These are phyloP conservation scores for Candida glucosophila DNA, from an alignment of 1,139 yeast genomes.

Conservation along the genomic window DNA sequence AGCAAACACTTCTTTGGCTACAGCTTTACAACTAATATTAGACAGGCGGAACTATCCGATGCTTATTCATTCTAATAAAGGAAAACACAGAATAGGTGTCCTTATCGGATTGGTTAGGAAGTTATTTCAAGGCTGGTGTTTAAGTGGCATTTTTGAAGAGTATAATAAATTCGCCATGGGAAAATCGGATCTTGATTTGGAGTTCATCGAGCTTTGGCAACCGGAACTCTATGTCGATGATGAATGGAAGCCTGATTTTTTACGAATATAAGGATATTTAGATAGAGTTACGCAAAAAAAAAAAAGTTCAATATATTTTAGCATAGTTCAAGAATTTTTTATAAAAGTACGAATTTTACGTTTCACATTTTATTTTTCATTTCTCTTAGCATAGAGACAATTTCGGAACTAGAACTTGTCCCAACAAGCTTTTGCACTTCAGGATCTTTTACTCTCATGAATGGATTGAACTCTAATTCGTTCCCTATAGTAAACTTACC, in stretches of 20 bases:
- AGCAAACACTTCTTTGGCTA: conserved; percentile 41
- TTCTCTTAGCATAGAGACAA: conserved; percentile 61
- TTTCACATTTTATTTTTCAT: conserved; percentile 51
- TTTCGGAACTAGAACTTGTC: conserved; percentile 31
- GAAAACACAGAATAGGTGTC: conserved; percentile 91
- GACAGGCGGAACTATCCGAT: conserved; percentile 77
- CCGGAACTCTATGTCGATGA: conserved; percentile 32
- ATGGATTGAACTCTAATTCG: conserved; percentile 79
- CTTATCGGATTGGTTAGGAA: conserved; percentile 83
- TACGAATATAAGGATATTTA: conserved; percentile 13
- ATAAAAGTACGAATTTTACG: neutral
- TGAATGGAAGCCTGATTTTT: conserved; percentile 27
- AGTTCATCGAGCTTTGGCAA: conserved; percentile 44
- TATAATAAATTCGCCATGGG: conserved; percentile 90
- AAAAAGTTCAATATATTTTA: neutral
- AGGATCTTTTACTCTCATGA: conserved; percentile 66
- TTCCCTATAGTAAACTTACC: conserved; percentile 81
- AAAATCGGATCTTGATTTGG: conserved; percentile 85
- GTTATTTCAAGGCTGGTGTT: conserved; percentile 83
- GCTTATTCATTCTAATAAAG: conserved; percentile 85
- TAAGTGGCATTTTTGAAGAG: conserved; percentile 89
- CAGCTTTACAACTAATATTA: conserved; percentile 55
- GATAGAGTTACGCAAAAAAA: neutral
- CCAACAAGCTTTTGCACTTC: conserved; percentile 41
- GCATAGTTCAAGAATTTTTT: neutral